phyloP scores from a whole-genome alignment of 192 early-diverging fungal genomes.

The Backusella sp. region DNA sequence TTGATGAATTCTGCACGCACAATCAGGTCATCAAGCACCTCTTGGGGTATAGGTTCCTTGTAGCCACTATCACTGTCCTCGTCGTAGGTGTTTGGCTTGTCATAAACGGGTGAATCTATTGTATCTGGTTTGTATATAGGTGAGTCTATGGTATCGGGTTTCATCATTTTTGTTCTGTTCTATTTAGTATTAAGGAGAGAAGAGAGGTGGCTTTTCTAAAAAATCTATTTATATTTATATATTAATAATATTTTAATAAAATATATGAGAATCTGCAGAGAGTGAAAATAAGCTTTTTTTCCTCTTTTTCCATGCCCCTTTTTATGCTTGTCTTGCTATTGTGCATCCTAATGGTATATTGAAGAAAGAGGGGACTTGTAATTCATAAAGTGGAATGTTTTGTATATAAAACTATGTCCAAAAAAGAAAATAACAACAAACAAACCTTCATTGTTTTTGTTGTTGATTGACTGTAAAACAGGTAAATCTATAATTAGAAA shows the following conservation, averaged over 20 bases:
- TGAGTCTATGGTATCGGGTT: conserved; percentile 12
- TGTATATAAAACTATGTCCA: neutral
- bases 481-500: neutral
- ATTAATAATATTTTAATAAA: neutral
- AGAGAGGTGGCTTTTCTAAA: neutral
- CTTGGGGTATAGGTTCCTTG: neutral
- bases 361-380: neutral
- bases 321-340: neutral
- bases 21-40: conserved; percentile 14
- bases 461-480: neutral
- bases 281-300: neutral
- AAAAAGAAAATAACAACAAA: neutral
- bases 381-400: neutral
- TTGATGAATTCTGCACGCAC: conserved; percentile 10
- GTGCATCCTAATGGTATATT: neutral
- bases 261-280: neutral
- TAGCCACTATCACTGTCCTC: neutral
- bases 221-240: neutral
- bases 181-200: neutral
- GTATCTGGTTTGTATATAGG: conserved; percentile 21
- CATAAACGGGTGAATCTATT: conserved; percentile 29
- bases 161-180: neutral
- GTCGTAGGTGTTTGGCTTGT: conserved; percentile 36
- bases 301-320: neutral
- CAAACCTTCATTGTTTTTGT: neutral